These are phyloP conservation scores for Psilocybe cyanescens DNA, from an alignment of 768 basidiomycete genomes.

Conservation along the genomic window DNA sequence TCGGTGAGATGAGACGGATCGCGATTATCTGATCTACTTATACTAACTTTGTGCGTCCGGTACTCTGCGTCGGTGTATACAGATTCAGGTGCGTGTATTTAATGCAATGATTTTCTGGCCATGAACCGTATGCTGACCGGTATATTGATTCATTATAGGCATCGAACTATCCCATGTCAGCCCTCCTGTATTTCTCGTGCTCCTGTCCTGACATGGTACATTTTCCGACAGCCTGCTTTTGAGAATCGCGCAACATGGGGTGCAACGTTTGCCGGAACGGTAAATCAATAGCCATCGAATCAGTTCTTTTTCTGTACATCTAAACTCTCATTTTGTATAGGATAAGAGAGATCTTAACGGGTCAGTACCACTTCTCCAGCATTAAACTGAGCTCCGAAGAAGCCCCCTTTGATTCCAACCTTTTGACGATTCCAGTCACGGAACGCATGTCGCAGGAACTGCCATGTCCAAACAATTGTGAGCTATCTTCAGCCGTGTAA, in stretches of 20 bases:
- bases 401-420: too few relatives aligned
- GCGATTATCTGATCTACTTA: too few relatives aligned
- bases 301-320: not conserved
- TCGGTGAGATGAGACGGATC: not conserved
- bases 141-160: too few relatives aligned
- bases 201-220: too few relatives aligned
- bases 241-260: not conserved
- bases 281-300: not conserved
- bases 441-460: constrained; percentile 1
- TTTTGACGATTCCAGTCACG: not conserved
- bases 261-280: not conserved
- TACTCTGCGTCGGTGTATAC: too few relatives aligned
- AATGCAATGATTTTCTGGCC: too few relatives aligned
- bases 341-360: not conserved
- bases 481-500: not conserved
- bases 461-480: not conserved
- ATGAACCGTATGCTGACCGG: too few relatives aligned
- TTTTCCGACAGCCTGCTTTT: not conserved
- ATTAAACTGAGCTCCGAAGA: too few relatives aligned
- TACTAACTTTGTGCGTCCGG: too few relatives aligned
- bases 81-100: not conserved
- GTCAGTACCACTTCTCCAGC: not conserved
- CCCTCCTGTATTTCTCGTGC: too few relatives aligned
- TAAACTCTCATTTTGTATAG: not conserved
- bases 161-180: not conserved